A percentile compares a stretch with the other conserved stretches of the same genome.
Conservation (phyloP, 768 basidiomycete species). For the Mycena pura region DNA sequence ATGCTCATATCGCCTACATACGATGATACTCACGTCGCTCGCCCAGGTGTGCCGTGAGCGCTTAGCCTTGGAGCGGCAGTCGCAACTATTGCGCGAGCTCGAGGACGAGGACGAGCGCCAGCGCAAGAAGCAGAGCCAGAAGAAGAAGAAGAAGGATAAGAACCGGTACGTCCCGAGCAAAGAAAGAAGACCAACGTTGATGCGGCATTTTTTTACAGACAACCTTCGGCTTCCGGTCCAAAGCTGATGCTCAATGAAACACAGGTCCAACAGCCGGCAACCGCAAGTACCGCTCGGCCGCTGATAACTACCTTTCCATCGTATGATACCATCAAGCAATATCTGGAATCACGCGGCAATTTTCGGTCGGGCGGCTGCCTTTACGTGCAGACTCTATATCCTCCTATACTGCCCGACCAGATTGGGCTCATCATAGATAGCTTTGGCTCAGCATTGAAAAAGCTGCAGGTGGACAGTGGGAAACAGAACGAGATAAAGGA, state of each 20-base stretch:
- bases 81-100: conserved; percentile 91
- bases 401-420: neutral
- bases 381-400: neutral
- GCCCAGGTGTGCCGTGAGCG: conserved; percentile 85
- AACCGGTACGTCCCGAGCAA: conserved; percentile 58
- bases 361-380: neutral
- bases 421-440: neutral
- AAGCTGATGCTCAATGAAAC: neutral
- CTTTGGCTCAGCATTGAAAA: neutral
- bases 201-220: neutral
- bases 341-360: neutral
- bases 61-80: conserved; percentile 95
- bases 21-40: neutral
- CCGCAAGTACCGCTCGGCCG: neutral
- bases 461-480: neutral
- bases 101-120: conserved; percentile 92
- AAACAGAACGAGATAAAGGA: neutral
- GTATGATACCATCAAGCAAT: neutral
- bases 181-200: neutral
- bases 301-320: neutral
- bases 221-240: neutral
- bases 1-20: neutral
- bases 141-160: conserved; percentile 99
- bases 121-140: conserved; percentile 91
- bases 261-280: neutral